Evolutionary conservation across 495 filamentous ascomycete genomes (phyloP).

Genomic region (Cercophora sp.): DNA sequence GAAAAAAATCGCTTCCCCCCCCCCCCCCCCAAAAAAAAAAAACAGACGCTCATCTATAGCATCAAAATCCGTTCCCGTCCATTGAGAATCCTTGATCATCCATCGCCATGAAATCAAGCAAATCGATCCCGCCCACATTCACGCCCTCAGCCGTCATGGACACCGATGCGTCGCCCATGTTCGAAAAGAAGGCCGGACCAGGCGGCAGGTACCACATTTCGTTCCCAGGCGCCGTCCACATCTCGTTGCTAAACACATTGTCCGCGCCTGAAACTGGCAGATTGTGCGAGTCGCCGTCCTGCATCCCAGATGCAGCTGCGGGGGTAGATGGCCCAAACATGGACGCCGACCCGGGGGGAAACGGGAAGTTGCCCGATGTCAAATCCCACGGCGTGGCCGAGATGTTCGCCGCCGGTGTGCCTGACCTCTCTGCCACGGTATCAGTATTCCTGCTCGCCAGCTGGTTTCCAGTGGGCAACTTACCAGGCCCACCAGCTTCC

Average conservation of each 20-base stretch:
- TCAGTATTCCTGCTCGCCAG: background rate
- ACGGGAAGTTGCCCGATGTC: conserved; percentile 44
- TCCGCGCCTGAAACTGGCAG: too few species aligned
- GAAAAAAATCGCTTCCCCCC: background rate
- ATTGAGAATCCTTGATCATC: conserved; percentile 37
- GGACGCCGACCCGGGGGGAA: conserved; percentile 41
- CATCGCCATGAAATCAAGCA: conserved; percentile 57
- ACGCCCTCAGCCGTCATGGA: conserved; percentile 58
- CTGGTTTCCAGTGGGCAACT: background rate
- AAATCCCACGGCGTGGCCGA: conserved; percentile 55
- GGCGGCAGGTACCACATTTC: conserved; percentile 58
- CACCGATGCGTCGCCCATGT: conserved; percentile 46
- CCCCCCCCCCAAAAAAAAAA: too few species aligned
- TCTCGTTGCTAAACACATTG: too few species aligned
- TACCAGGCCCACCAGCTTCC: conserved; percentile 23
- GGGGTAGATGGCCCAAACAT: conserved; percentile 45
- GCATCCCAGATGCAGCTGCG: conserved; percentile 32
- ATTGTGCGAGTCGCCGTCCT: conserved; percentile 30
- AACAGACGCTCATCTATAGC: background rate
- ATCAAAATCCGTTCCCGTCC: conserved; percentile 30
- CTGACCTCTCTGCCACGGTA: conserved; percentile 36
- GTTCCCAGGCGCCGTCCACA: conserved; percentile 41
- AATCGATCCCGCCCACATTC: conserved; percentile 51
- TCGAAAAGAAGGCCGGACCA: conserved; percentile 52
- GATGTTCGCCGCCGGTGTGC: conserved; percentile 46